These are phyloP conservation scores for Suillus ampliporus DNA, from an alignment of 768 basidiomycete genomes.

Conservation along the genomic window DNA sequence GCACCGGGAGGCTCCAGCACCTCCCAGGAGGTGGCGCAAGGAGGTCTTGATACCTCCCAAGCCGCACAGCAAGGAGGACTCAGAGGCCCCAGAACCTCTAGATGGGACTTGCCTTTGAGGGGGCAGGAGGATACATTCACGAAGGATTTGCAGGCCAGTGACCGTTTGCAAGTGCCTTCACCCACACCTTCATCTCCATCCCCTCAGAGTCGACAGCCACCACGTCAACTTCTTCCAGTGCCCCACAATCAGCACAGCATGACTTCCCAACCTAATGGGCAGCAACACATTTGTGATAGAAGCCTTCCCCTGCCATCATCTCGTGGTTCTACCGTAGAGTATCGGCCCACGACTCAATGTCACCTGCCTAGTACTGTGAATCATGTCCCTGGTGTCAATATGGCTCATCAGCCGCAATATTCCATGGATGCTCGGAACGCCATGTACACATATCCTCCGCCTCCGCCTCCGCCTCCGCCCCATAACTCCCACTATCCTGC, in stretches of 20 bases:
- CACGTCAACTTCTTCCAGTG: neutral
- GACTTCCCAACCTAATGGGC: slow-evolving; percentile 1
- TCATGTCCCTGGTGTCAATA: neutral
- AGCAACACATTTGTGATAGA: neutral
- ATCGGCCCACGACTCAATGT: neutral
- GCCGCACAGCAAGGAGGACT: neutral
- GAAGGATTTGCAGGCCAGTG: neutral
- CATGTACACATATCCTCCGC: too few relatives aligned
- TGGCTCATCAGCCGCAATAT: neutral
- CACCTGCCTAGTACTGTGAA: neutral
- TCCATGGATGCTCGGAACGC: too few relatives aligned
- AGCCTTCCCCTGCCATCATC: neutral
- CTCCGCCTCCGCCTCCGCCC: too few relatives aligned
- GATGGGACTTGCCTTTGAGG: neutral
- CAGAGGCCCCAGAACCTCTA: neutral
- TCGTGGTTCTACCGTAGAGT: neutral
- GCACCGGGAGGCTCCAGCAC: neutral
- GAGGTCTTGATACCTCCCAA: too few relatives aligned
- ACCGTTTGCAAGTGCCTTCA: neutral
- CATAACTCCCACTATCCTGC: too few relatives aligned
- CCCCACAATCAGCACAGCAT: neutral
- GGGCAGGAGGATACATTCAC: neutral
- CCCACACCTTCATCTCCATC: neutral
- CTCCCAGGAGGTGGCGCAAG: too few relatives aligned
- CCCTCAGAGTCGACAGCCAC: neutral